phyloP scores from a whole-genome alignment of 208 protist species.

The Trichomonas tenax region DNA sequence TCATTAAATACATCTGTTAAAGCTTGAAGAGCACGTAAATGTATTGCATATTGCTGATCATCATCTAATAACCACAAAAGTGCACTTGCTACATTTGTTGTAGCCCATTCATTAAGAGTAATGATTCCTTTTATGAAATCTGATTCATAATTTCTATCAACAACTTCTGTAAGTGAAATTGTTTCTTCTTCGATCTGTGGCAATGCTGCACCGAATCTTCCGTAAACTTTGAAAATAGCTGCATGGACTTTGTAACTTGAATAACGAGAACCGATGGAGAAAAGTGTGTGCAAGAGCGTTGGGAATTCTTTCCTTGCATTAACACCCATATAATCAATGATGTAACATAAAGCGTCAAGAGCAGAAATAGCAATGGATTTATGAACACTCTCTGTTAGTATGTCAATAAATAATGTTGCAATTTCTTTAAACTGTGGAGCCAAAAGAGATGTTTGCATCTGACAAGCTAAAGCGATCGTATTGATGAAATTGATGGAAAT shows the following conservation, averaged over 20 bases:
- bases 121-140: not conserved
- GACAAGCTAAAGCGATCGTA: not conserved
- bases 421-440: not conserved
- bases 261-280: not conserved
- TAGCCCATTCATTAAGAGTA: not conserved
- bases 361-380: not conserved
- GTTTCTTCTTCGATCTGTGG: not conserved
- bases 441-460: not conserved
- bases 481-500: not conserved
- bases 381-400: not conserved
- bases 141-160: not conserved
- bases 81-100: not conserved
- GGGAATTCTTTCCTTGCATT: not conserved
- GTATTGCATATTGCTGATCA: not conserved
- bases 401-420: not conserved
- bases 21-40: not conserved
- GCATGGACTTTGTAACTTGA: not conserved
- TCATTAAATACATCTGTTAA: not conserved
- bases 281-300: not conserved
- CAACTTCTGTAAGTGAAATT: not conserved
- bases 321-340: not conserved
- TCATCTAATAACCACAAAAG: not conserved
- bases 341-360: not conserved
- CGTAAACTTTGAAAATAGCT: not conserved
- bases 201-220: not conserved